These are phyloP conservation scores for Sordariomycetes sp. DNA, from an alignment of 2,329 filamentous ascomycete genomes.

Conservation along the genomic window DNA sequence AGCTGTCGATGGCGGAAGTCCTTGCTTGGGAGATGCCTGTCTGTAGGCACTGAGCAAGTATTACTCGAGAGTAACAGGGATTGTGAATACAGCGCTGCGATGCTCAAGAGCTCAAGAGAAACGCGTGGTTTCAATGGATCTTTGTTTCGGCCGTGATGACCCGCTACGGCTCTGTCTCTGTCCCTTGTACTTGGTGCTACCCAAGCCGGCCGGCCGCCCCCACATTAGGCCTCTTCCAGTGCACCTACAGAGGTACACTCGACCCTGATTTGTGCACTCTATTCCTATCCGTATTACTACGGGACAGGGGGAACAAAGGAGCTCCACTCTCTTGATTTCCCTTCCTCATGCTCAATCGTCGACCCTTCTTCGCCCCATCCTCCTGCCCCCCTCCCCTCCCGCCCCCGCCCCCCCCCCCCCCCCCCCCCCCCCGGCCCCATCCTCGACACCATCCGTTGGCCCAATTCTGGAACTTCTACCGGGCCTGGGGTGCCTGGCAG, in stretches of 20 bases:
- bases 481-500: neutral
- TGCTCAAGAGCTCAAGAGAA: too few species aligned
- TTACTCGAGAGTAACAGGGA: too few species aligned
- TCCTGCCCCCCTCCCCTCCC: too few species aligned
- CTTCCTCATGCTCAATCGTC: neutral
- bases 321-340: neutral
- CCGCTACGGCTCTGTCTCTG: neutral
- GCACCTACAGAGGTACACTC: neutral
- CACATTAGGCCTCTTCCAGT: neutral
- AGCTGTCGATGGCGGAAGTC: neutral
- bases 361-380: neutral
- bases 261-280: neutral
- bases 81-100: too few species aligned
- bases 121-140: neutral
- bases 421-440: neutral
- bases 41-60: too few species aligned
- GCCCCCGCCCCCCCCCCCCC: too few species aligned
- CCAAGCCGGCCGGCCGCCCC: neutral
- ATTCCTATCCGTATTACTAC: neutral
- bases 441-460: neutral
- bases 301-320: neutral
- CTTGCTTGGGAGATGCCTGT: neutral
- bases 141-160: neutral
- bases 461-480: neutral
- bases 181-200: neutral